Evolutionary conservation across 371 early-diverging fungal genomes (phyloP).

Genomic region (Polyrhizophydium stewartii): DNA sequence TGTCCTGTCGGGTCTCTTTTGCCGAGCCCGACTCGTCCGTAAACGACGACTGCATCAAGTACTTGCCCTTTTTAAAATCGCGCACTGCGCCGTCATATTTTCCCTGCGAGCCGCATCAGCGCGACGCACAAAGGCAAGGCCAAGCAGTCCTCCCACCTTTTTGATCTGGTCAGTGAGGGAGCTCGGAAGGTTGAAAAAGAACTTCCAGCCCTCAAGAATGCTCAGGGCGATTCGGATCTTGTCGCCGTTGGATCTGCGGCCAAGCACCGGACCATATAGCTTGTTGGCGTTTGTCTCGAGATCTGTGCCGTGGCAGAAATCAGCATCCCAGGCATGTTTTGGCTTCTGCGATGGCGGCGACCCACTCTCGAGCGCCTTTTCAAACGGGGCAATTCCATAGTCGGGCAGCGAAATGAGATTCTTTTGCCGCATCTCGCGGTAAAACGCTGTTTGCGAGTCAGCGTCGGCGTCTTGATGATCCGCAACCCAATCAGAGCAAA

Average conservation of each 20-base stretch:
- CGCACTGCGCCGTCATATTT: constrained; percentile 88
- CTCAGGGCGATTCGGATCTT: constrained; percentile 86
- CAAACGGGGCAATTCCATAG: constrained; percentile 74
- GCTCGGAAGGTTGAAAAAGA: constrained; percentile 91
- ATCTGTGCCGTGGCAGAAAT: constrained; percentile 32
- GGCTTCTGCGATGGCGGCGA: constrained; percentile 2
- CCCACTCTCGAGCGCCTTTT: constrained; percentile 51
- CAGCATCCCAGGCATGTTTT: not conserved
- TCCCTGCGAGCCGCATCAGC: constrained; percentile 36
- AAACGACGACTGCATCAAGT: constrained; percentile 46
- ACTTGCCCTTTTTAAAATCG: constrained; percentile 90
- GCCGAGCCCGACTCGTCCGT: not conserved
- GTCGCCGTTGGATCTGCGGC: constrained; percentile 78
- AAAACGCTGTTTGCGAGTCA: constrained; percentile 53
- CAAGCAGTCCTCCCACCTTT: constrained; percentile 43
- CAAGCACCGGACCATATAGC: constrained; percentile 85
- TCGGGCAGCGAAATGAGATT: constrained; percentile 72
- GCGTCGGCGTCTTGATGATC: not conserved
- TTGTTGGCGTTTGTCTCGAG: constrained; percentile 67
- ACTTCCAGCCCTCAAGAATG: constrained; percentile 85
- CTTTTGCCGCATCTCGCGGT: constrained; percentile 82
- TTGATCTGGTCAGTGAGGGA: constrained; percentile 75
- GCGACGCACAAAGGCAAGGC: not conserved
- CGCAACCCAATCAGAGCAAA: not conserved
- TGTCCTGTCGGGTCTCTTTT: constrained; percentile 12